These are phyloP conservation scores for Malus hybrid DNA, from an alignment of 331 rosid species.

Conservation along the genomic window DNA sequence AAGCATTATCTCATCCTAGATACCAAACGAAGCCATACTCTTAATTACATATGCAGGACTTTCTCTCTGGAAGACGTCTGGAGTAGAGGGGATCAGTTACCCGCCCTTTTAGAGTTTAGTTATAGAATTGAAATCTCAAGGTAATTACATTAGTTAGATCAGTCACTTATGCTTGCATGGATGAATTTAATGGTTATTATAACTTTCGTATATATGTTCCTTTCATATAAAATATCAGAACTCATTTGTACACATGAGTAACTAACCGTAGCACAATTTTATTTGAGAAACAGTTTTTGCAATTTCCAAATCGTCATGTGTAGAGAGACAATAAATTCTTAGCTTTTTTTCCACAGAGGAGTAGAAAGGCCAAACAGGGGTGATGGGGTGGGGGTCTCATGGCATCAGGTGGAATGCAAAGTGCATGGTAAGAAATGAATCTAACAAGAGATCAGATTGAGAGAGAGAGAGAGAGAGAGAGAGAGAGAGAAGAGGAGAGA, in stretches of 20 bases:
- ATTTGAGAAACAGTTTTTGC: not conserved
- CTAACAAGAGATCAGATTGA: constrained; percentile 9
- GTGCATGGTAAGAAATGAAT: constrained; percentile 15
- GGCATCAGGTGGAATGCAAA: constrained; percentile 43
- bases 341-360: not conserved
- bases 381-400: not conserved
- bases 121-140: too few relatives aligned
- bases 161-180: too few relatives aligned
- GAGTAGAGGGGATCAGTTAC: too few relatives aligned
- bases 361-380: not conserved
- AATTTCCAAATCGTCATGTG: not conserved
- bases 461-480: not conserved
- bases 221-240: too few relatives aligned
- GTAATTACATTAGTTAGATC: too few relatives aligned
- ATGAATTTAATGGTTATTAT: not conserved
- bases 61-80: too few relatives aligned
- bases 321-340: not conserved
- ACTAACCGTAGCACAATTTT: not conserved
- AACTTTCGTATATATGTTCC: too few relatives aligned
- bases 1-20: too few relatives aligned
- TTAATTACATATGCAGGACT: too few relatives aligned
- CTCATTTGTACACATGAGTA: too few relatives aligned
- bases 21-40: too few relatives aligned
- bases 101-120: too few relatives aligned
- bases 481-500: constrained; percentile 2